Evolutionary conservation across 345 rosid genomes (phyloP).

Genomic region (Limnanthes douglasii): DNA sequence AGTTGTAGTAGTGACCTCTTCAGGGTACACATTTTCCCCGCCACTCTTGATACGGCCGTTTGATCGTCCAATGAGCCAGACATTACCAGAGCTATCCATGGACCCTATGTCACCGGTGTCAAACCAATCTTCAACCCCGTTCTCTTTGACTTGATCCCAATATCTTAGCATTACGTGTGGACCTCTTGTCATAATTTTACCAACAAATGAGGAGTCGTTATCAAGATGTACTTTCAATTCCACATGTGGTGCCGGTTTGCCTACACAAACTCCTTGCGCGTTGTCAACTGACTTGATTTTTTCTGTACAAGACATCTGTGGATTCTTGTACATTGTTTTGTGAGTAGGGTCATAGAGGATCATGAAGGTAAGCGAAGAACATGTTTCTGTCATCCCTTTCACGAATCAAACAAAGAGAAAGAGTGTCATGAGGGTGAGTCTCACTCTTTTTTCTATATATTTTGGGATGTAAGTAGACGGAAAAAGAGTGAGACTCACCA

Average conservation of each 20-base stretch:
- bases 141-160: constrained; percentile 28
- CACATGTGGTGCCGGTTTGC: constrained; percentile 75
- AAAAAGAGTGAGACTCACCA: constrained; percentile 23
- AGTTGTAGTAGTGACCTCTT: constrained; percentile 45
- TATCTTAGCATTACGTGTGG: constrained; percentile 70
- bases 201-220: constrained; percentile 26
- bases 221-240: constrained; percentile 34
- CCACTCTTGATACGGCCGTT: constrained; percentile 72
- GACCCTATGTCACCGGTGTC: constrained; percentile 73
- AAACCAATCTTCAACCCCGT: constrained; percentile 34
- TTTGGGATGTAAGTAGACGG: background rate
- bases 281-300: constrained; percentile 4
- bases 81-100: constrained; percentile 37
- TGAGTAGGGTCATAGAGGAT: constrained; percentile 33
- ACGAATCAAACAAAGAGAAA: constrained; percentile 1
- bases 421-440: too few relatives aligned
- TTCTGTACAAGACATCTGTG: constrained; percentile 7
- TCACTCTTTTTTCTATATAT: too few relatives aligned
- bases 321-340: constrained; percentile 9
- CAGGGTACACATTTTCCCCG: constrained; percentile 80
- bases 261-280: constrained; percentile 54
- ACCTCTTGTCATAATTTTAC: constrained; percentile 65
- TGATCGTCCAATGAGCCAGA: constrained; percentile 75
- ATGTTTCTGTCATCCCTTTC: constrained; percentile 82
- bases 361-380: constrained; percentile 67